Base-by-base conservation (phyloP, 139 green algal species). In the Auxenochlorella protothecoides region DNA sequence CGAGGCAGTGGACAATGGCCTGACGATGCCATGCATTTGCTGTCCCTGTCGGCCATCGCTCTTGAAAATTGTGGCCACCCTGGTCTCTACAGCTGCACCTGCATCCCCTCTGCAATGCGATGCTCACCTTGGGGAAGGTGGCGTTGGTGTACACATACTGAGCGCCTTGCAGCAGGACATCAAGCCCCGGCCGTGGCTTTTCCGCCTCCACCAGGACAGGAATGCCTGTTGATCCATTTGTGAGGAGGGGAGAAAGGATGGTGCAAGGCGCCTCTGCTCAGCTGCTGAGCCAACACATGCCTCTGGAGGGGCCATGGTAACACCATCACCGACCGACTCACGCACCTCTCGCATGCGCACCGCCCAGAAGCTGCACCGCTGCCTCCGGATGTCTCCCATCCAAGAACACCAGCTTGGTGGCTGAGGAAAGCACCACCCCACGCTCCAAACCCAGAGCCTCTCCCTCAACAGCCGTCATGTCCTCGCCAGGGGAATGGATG, bases 161-260 rank as follows among this genome's bases (percentile, higher is more conserved):
- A 7, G 90, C 92, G 11, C 83, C 55, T 3, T 70, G 53, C 63
- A 97, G 76, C 71, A 97, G 79, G 15, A 82, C 69, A 65, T 94
- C 81, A 72, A 96, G 84, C 56, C 80, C 73, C 0, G 89, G 86
- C 3, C 92, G 79, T 68, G 94, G 77, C 51, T 91, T 75, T 83
- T 98, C 93, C 0, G 81, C 93, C 70, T 98, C 93, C 65, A 97
- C 92, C 12, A 98, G 75, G 51, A 94, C 79, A 7, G 88, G 81
- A 52, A 92, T 78, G n/a, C 77, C 80, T 63, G 65, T 44, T 44
- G 27, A 44, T 44, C 27, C 27, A 44, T 44, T 44, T 44, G 27
- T 44, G 27, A 44, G 27, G 27, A 44, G 27, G 27, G 27, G 27
- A 44, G 27, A 44, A 1, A 44, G 27, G 27, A 44, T 51, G 12